A percentile compares a stretch with the other conserved stretches of the same genome.
Conservation (phyloP, 2,329 filamentous ascomycete species). For the Colletotrichum cuscutae region DNA sequence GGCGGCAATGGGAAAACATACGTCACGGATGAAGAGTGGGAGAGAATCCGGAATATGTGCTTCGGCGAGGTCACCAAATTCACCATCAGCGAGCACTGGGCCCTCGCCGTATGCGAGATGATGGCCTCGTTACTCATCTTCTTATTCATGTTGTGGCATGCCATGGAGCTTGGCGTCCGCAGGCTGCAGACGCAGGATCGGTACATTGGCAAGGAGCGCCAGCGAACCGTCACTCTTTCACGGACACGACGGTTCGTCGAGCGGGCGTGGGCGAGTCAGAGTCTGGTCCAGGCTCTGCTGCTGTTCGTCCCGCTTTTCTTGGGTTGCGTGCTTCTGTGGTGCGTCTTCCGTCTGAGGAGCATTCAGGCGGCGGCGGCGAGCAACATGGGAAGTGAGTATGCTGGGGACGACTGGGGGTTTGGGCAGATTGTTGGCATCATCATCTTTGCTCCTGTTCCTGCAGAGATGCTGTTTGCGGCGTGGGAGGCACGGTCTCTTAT, state of each 20-base stretch:
- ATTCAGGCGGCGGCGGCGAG: not conserved
- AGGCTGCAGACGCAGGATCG: not conserved
- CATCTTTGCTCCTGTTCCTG: conserved; percentile 37
- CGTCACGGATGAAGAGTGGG: not conserved
- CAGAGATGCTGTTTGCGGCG: not conserved
- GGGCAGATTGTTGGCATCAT: conserved; percentile 40
- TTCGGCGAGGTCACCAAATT: not conserved
- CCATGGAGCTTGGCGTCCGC: not conserved
- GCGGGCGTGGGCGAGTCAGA: not conserved
- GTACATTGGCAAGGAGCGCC: not conserved
- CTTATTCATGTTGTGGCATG: conserved; percentile 6
- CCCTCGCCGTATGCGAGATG: not conserved
- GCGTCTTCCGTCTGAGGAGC: conserved; percentile 1
- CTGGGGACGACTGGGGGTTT: conserved; percentile 36
- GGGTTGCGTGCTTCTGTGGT: not conserved
- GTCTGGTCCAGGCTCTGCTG: not conserved
- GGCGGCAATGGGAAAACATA: not conserved
- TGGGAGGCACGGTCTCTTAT: not conserved
- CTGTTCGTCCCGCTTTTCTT: not conserved
- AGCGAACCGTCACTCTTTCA: not conserved
- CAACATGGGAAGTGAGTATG: not conserved
- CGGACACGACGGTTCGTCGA: not conserved
- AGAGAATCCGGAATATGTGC: not conserved
- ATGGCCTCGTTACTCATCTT: not conserved
- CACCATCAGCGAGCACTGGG: not conserved